These are phyloP conservation scores for Phytophthora europaea DNA, from an alignment of 352 stramenopile species.

Conservation along the genomic window DNA sequence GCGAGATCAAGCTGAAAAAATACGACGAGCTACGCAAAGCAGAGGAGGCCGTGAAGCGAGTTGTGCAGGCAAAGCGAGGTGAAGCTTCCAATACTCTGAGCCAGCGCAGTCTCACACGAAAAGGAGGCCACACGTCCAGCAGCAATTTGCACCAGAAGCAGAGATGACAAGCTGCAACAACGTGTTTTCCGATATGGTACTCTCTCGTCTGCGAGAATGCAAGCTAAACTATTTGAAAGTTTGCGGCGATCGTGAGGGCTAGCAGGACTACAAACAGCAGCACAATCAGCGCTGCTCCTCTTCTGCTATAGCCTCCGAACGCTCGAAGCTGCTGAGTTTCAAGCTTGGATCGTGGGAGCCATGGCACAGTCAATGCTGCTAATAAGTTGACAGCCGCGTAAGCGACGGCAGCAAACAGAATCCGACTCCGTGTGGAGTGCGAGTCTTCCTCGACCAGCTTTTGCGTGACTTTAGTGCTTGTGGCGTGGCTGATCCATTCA, in stretches of 20 bases:
- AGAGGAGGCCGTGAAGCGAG: constrained; percentile 38
- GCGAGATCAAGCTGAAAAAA: constrained; percentile 58
- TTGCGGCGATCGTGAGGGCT: constrained; percentile 43
- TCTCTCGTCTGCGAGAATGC: constrained; percentile 12
- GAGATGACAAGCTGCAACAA: constrained; percentile 3
- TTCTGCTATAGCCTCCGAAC: constrained; percentile 40
- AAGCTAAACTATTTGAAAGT: constrained; percentile 24
- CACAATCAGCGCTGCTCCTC: constrained; percentile 39
- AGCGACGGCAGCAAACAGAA: constrained; percentile 27
- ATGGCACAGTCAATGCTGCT: constrained; percentile 27
- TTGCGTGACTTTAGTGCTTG: constrained; percentile 30
- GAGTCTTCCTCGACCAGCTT: constrained; percentile 38
- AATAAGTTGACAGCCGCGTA: constrained; percentile 48
- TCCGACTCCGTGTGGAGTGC: constrained; percentile 27
- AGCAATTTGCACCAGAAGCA: neutral
- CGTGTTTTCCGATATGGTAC: neutral
- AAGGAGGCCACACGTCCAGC: constrained; percentile 24
- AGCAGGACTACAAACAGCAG: constrained; percentile 46
- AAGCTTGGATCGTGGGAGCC: constrained; percentile 50
- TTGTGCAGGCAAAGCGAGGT: constrained; percentile 43
- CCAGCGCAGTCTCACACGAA: constrained; percentile 36
- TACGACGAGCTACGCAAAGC: constrained; percentile 53
- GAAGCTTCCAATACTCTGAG: constrained; percentile 56
- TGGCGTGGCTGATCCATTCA: constrained; percentile 35
- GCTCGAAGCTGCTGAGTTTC: constrained; percentile 53